Evolutionary conservation across 1,284 basidiomycete species (phyloP).

Genomic region (Fomitopsis pinicola): DNA sequence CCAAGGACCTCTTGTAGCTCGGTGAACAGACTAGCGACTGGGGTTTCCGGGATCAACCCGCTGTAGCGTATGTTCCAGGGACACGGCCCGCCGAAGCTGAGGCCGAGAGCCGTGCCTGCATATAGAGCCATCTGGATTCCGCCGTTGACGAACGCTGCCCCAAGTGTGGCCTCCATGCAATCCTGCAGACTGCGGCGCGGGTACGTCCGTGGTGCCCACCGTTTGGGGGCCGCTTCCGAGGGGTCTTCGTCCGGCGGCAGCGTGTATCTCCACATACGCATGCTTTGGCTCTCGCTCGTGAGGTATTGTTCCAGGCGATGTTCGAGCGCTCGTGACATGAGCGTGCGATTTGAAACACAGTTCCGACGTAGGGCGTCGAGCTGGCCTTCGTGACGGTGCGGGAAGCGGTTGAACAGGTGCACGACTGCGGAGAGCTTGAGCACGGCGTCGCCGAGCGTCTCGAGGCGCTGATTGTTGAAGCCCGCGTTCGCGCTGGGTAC

Average conservation of each 20-base stretch:
- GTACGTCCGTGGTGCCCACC: constrained; percentile 34
- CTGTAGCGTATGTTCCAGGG: constrained; percentile 59
- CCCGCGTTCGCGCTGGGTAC: constrained; percentile 57
- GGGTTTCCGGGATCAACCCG: constrained; percentile 20
- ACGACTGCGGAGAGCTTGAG: constrained; percentile 74
- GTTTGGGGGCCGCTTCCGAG: constrained; percentile 22
- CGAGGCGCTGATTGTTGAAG: constrained; percentile 79
- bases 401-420: constrained; percentile 71
- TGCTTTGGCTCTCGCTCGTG: constrained; percentile 50
- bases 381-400: constrained; percentile 78
- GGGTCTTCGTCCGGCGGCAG: constrained; percentile 31
- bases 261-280: constrained; percentile 60
- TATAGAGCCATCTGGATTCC: constrained; percentile 65
- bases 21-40: constrained; percentile 42
- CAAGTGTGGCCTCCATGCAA: constrained; percentile 79
- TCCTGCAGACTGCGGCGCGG: constrained; percentile 75
- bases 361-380: constrained; percentile 59
- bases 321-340: constrained; percentile 63
- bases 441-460: constrained; percentile 81
- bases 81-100: constrained; percentile 65
- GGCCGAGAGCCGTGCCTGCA: constrained; percentile 58
- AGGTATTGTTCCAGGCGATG: constrained; percentile 60
- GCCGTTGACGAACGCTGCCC: constrained; percentile 67
- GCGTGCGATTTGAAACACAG: constrained; percentile 63
- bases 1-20: constrained; percentile 60